Base-by-base conservation (phyloP, 768 basidiomycete species). In the Mrakia gelida region DNA sequence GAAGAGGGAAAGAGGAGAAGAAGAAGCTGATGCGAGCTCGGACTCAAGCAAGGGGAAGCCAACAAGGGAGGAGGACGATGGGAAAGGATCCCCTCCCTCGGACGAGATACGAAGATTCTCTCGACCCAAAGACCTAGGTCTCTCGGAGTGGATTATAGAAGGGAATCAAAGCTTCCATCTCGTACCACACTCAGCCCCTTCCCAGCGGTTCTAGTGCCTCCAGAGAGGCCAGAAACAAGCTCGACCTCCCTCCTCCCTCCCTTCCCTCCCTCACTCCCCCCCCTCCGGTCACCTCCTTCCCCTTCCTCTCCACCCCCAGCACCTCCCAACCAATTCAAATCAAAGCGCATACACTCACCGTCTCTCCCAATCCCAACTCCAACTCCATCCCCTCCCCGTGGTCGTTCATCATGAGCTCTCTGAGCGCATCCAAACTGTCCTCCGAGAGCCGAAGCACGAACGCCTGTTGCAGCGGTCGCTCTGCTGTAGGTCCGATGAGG, bases 371-470 rank as follows among this genome's bases (percentile, higher is more conserved):
- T 8, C 32, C 61, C 0, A 76, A 26, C 38, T 76, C 75, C 34
- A 76, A 32, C 54, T 71, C 67, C 30, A 76, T 71, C 49, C 49
- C 34, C 0, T 61, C 32, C 6, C 68, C 67, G 1, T 43, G 26
- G 3, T 49, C 49, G 41, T 71, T 52, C 16, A 38, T 38, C 38
- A 76, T 54, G 68, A 76, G 75, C 70, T 76, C 56, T 28, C 68
- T 28, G 2, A 76, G 75, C 15, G 75, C 75, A 16, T 71, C 38
- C 34, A 76, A 32, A 5, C 34, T 45, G 26, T 71, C 52, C 41
- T 76, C 75, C 30, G 75, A 76, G 23, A 76, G 75, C n/a, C 71
- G 67, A 52, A 76, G 68, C 49, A 76, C 56, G 11, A 72, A 21
- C 32, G 75, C 68, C n/a, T 76, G 41, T 28, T 56, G 34, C 1